Conservation (phyloP, 2,329 filamentous ascomycete genomes). For the Paramyrothecium roridum region DNA sequence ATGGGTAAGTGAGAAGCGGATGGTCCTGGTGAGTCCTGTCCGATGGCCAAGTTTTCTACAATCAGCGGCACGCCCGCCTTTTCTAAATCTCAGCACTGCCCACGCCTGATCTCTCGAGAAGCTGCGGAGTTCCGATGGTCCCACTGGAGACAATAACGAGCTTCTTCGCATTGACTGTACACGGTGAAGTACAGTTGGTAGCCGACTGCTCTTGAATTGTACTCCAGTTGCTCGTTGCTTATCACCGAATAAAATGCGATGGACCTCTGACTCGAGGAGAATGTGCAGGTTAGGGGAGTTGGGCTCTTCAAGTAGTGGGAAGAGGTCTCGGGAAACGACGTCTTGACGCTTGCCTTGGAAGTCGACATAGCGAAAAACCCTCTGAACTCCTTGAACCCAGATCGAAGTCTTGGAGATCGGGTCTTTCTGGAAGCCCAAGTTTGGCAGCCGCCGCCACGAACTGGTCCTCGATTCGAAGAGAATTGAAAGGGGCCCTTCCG, state of each 20-base stretch:
- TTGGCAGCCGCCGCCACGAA: too few species aligned
- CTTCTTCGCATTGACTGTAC: not conserved
- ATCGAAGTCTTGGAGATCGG: too few species aligned
- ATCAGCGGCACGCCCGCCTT: not conserved
- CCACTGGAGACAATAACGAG: not conserved
- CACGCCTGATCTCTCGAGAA: not conserved
- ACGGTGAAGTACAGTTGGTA: not conserved
- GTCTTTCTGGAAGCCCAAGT: too few species aligned
- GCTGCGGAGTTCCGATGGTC: not conserved
- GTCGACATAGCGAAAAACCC: constrained; percentile 21
- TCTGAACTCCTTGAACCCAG: too few species aligned
- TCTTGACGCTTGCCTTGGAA: not conserved
- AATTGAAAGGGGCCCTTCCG: too few species aligned
- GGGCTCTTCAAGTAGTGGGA: not conserved
- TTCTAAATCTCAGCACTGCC: not conserved
- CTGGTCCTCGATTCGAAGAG: too few species aligned
- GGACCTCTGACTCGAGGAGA: not conserved
- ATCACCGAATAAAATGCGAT: not conserved
- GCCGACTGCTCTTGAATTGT: not conserved
- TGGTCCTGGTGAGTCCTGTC: constrained; percentile 1
- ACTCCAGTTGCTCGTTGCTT: not conserved
- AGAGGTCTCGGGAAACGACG: not conserved
- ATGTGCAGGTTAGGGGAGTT: not conserved
- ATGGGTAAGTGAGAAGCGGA: constrained; percentile 47
- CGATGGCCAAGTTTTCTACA: not conserved